Evolutionary conservation across 352 stramenopile genomes (phyloP).

Genomic region (Phytophthora uliginosa): DNA sequence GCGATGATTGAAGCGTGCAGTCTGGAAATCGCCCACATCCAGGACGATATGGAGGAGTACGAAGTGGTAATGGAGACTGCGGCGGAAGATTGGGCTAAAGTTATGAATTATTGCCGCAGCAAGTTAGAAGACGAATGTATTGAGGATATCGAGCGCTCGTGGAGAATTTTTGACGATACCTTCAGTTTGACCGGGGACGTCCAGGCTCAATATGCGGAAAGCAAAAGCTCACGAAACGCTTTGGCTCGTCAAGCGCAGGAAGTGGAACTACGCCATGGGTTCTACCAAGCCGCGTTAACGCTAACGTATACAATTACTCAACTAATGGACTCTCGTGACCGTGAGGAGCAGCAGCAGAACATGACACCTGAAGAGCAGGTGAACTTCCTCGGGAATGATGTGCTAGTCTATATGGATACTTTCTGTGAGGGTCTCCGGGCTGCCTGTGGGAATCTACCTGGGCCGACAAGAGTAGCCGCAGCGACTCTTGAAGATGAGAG

Average conservation of each 20-base stretch:
- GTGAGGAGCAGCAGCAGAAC: conserved; percentile 5
- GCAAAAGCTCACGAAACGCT: neutral
- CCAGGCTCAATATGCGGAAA: conserved; percentile 5
- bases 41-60: neutral
- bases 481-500: neutral
- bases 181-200: conserved; percentile 12
- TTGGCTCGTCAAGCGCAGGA: conserved; percentile 16
- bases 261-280: conserved; percentile 7
- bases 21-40: conserved; percentile 2
- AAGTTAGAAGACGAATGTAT: neutral
- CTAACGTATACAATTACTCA: conserved; percentile 1
- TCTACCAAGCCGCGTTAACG: conserved; percentile 8
- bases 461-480: neutral
- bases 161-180: conserved; percentile 12
- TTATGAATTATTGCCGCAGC: neutral
- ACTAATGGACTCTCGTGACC: neutral
- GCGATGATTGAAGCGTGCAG: neutral
- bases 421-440: conserved; percentile 12
- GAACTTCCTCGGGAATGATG: conserved; percentile 1
- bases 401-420: conserved; percentile 17
- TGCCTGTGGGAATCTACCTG: neutral
- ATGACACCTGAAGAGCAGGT: conserved; percentile 2
- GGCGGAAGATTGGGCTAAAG: neutral
- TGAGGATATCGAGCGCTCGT: neutral
- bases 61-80: conserved; percentile 6